Conservation (phyloP, 2,329 filamentous ascomycete species). For the Arachnomyces sp. region DNA sequence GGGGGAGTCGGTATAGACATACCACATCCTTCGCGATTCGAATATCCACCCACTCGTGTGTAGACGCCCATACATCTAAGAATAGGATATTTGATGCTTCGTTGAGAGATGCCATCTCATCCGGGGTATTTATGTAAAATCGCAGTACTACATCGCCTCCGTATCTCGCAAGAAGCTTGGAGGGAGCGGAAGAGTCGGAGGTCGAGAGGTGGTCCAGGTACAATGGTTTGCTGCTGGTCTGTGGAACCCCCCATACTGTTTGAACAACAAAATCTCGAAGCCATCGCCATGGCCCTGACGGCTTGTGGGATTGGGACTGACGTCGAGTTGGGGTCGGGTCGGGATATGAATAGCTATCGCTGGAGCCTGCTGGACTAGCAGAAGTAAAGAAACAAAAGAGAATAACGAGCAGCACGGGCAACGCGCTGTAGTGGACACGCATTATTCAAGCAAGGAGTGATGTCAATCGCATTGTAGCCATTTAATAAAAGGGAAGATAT, state of each 20-base stretch:
- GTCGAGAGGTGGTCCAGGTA: slow-evolving; percentile 10
- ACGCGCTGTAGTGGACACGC: too few species aligned
- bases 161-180: slow-evolving; percentile 48
- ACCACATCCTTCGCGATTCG: slow-evolving; percentile 68
- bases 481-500: too few species aligned
- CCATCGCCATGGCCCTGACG: slow-evolving; percentile 26
- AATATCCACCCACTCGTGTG: slow-evolving; percentile 74
- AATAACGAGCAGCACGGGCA: too few species aligned
- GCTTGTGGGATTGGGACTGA: too few species aligned
- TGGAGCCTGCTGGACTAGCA: too few species aligned
- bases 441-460: too few species aligned
- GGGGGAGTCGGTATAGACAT: slow-evolving; percentile 16
- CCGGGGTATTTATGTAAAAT: slow-evolving; percentile 61
- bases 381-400: too few species aligned
- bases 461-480: too few species aligned
- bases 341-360: too few species aligned
- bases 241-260: slow-evolving; percentile 33
- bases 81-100: slow-evolving; percentile 66
- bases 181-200: slow-evolving; percentile 22
- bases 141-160: slow-evolving; percentile 78
- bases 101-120: slow-evolving; percentile 63
- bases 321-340: too few species aligned
- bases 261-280: slow-evolving; percentile 37
- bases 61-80: slow-evolving; percentile 85
- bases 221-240: slow-evolving; percentile 13